Evolutionary conservation across 2,329 filamentous ascomycete species (phyloP).

Genomic region (Metarhizium sp.): DNA sequence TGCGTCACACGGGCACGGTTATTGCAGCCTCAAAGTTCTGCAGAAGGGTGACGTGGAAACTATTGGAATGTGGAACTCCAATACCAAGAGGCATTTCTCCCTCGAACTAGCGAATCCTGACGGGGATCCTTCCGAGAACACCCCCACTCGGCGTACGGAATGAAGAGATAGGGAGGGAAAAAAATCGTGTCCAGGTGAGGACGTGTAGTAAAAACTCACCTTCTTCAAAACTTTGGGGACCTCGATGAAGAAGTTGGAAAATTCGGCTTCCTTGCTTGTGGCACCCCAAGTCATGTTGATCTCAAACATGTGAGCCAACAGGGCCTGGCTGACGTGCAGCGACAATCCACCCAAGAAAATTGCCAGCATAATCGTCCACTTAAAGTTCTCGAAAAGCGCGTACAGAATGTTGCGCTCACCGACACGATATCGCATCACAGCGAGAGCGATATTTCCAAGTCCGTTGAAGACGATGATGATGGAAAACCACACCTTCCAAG

Average conservation of each 20-base stretch:
- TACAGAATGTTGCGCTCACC: constrained; percentile 52
- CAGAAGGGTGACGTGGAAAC: neutral
- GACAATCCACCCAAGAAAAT: constrained; percentile 78
- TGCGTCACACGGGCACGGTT: neutral
- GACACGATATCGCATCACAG: constrained; percentile 62
- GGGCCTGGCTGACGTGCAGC: constrained; percentile 70
- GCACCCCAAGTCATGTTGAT: constrained; percentile 82
- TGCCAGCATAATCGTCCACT: constrained; percentile 64
- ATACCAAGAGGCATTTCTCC: neutral
- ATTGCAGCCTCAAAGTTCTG: neutral
- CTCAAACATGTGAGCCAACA: constrained; percentile 75
- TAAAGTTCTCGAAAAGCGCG: constrained; percentile 55
- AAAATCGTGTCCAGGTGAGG: no score
- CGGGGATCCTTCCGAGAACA: neutral
- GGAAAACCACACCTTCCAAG: constrained; percentile 72
- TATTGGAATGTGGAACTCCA: neutral
- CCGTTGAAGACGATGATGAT: constrained; percentile 72
- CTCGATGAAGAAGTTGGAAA: constrained; percentile 78
- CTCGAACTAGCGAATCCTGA: neutral
- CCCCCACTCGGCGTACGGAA: neutral
- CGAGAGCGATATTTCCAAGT: constrained; percentile 62
- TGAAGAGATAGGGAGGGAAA: neutral
- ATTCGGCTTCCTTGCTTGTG: constrained; percentile 73
- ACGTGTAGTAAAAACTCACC: constrained; percentile 38
- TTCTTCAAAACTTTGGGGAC: constrained; percentile 68